Evolutionary conservation across 176 grass and related monocot genomes (phyloP).

Genomic region (Oryza glaberrima): DNA sequence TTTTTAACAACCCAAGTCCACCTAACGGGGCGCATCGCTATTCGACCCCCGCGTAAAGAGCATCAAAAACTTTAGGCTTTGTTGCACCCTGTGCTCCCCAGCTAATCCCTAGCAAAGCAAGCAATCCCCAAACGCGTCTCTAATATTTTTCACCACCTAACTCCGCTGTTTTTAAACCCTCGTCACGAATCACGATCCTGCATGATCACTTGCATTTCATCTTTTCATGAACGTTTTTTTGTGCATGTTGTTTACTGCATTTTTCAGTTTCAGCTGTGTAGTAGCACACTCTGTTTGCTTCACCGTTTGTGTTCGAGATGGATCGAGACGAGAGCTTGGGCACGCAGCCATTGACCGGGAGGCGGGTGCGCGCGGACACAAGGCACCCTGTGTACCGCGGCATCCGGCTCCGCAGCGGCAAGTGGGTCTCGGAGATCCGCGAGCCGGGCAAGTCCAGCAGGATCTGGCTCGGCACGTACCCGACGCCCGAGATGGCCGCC

Average conservation of each 20-base stretch:
- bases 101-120: slow-evolving; percentile 59
- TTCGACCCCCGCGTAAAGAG: slow-evolving; percentile 42
- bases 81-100: slow-evolving; percentile 50
- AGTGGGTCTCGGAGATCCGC: slow-evolving; percentile 87
- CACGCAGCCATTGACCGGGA: not conserved
- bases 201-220: not conserved
- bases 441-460: slow-evolving; percentile 71
- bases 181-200: not conserved
- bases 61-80: slow-evolving; percentile 27
- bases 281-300: too few relatives aligned
- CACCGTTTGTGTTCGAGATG: not conserved
- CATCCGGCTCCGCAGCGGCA: slow-evolving; percentile 63
- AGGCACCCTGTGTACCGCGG: slow-evolving; percentile 64
- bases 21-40: slow-evolving; percentile 38
- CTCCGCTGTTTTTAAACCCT: slow-evolving; percentile 43
- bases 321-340: not conserved
- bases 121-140: slow-evolving; percentile 33
- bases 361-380: slow-evolving; percentile 52
- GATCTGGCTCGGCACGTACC: slow-evolving; percentile 87
- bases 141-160: slow-evolving; percentile 3
- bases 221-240: not conserved
- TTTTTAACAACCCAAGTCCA: slow-evolving; percentile 28
- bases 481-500: slow-evolving; percentile 80
- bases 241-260: not conserved
- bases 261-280: too few relatives aligned